A percentile compares a stretch with the other conserved stretches of the same genome.
Evolutionary conservation across 768 basidiomycete genomes (phyloP).

Genomic region (Boletus tylopilopsis): DNA sequence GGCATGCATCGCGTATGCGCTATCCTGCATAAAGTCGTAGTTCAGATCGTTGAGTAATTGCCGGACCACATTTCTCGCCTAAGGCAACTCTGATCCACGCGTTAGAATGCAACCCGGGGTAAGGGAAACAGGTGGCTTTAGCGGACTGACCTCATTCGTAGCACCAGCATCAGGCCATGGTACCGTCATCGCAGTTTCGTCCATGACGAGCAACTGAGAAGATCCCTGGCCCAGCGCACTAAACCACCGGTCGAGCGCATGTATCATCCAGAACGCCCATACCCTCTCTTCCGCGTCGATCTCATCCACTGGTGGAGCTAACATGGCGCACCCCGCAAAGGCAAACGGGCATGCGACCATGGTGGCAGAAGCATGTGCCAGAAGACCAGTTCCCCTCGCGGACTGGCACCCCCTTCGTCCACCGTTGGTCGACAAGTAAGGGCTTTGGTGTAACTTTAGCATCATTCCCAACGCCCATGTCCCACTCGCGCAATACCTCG

Average conservation of each 20-base stretch:
- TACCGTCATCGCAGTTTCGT: slow-evolving; percentile 32
- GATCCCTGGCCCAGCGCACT: slow-evolving; percentile 25
- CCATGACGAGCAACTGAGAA: slow-evolving; percentile 19
- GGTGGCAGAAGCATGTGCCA: too few species aligned
- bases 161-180: slow-evolving; percentile 37
- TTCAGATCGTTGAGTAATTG: slow-evolving; percentile 15
- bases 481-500: slow-evolving; percentile 51
- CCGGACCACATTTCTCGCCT: slow-evolving; percentile 14
- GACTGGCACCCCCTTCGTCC: neutral
- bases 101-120: neutral
- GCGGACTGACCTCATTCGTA: slow-evolving; percentile 9
- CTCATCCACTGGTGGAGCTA: too few species aligned
- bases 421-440: neutral
- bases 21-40: slow-evolving; percentile 7
- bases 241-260: slow-evolving; percentile 33
- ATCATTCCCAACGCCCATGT: slow-evolving; percentile 45
- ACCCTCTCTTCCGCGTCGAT: slow-evolving; percentile 38
- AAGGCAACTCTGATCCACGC: neutral
- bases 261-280: slow-evolving; percentile 38
- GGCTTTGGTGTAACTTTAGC: slow-evolving; percentile 41
- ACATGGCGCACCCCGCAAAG: too few species aligned
- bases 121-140: neutral
- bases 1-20: slow-evolving; percentile 16
- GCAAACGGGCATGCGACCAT: too few species aligned
- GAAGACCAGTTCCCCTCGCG: neutral